Conservation (phyloP, 768 basidiomycete species). For the Albatrellus ellisii region DNA sequence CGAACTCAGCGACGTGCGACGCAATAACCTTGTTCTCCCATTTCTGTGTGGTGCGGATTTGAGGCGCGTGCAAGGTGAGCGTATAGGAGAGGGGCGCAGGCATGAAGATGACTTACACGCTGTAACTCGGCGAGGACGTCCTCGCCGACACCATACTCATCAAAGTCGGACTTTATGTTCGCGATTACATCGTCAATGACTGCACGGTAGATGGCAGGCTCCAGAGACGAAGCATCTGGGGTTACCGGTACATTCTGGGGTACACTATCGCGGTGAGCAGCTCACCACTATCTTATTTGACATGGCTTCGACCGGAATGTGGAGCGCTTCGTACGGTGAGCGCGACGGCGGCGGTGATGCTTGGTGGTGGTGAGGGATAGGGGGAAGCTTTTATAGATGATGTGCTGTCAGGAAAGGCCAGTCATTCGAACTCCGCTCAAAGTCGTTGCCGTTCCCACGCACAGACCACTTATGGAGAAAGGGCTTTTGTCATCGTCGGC, state of each 20-base stretch:
- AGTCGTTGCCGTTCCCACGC: slow-evolving; percentile 29
- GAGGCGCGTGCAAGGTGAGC: slow-evolving; percentile 7
- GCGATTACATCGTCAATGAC: slow-evolving; percentile 96
- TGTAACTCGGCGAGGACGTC: slow-evolving; percentile 83
- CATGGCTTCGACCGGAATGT: slow-evolving; percentile 37
- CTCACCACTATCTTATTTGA: slow-evolving; percentile 99
- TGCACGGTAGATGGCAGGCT: slow-evolving; percentile 83
- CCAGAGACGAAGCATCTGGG: no score
- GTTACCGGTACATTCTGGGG: slow-evolving; percentile 43
- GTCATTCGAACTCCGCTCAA: slow-evolving; percentile 30
- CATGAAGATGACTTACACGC: slow-evolving; percentile 44
- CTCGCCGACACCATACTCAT: slow-evolving; percentile 87
- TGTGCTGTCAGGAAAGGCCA: slow-evolving; percentile 24
- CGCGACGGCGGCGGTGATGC: slow-evolving; percentile 19
- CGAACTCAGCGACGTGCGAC: slow-evolving; percentile 94
- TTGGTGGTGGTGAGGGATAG: slow-evolving; percentile 22
- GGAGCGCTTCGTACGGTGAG: slow-evolving; percentile 18
- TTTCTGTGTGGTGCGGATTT: slow-evolving; percentile 42
- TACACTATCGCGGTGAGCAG: slow-evolving; percentile 51
- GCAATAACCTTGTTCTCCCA: slow-evolving; percentile 93
- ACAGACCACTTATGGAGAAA: slow-evolving; percentile 33
- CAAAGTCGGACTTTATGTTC: slow-evolving; percentile 85
- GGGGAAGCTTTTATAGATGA: slow-evolving; percentile 27
- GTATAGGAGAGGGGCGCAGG: slow-evolving; percentile 10
- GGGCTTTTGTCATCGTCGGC: no score